Conservation (phyloP, 768 basidiomycete genomes). For the Pleurotus djamor region DNA sequence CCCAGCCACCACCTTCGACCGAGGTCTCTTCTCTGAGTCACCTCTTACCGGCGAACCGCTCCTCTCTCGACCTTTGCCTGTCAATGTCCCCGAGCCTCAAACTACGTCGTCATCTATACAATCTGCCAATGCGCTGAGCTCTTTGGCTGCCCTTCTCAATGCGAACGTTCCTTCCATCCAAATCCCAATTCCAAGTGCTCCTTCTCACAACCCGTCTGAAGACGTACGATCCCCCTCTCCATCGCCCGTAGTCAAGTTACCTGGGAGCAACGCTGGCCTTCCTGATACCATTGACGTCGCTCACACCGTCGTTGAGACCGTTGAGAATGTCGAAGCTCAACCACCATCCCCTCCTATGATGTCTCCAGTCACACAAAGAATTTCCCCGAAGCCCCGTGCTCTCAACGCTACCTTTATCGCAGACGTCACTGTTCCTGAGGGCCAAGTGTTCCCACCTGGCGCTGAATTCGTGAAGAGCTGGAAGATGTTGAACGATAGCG, state of each 20-base stretch:
- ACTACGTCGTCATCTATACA: conserved; percentile 12
- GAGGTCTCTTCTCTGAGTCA: conserved; percentile 15
- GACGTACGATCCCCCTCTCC: no score
- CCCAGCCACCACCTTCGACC: neutral
- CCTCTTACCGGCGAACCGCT: conserved; percentile 27
- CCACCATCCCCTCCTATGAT: no score
- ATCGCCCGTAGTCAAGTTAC: no score
- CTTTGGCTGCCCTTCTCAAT: conserved; percentile 28
- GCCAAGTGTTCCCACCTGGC: conserved; percentile 77
- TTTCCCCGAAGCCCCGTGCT: conserved; percentile 7
- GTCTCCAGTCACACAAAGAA: no score
- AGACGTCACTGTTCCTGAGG: conserved; percentile 73
- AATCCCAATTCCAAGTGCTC: neutral
- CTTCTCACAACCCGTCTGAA: neutral
- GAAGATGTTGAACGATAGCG: conserved; percentile 69
- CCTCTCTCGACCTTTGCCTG: conserved; percentile 16
- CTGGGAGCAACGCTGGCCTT: no score
- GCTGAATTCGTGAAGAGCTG: conserved; percentile 87
- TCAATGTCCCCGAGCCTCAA: conserved; percentile 7
- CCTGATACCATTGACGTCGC: no score
- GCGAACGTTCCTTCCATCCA: conserved; percentile 15
- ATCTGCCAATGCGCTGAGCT: conserved; percentile 10
- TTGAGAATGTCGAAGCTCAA: no score
- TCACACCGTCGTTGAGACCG: no score
- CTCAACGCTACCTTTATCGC: conserved; percentile 58